phyloP scores from a whole-genome alignment of 2,329 filamentous ascomycete genomes.

The Hymenoscyphus linearis region DNA sequence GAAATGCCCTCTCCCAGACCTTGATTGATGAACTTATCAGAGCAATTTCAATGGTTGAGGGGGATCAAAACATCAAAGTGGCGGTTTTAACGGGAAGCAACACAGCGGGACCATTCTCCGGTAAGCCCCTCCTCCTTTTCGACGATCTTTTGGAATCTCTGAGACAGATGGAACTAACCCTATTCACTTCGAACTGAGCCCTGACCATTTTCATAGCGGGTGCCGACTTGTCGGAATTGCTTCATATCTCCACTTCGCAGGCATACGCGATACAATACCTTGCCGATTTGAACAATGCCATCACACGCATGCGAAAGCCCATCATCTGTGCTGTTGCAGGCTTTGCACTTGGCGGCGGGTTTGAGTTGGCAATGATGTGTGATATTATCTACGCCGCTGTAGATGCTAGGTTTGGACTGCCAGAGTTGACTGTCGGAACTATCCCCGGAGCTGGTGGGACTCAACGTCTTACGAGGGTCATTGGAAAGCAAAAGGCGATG shows the following conservation, averaged over 20 bases:
- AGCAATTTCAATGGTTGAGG: constrained; percentile 37
- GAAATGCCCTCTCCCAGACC: constrained; percentile 50
- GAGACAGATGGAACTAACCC: background rate
- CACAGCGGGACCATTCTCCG: constrained; percentile 13
- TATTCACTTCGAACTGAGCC: background rate
- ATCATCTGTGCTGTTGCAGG: constrained; percentile 46
- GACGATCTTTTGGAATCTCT: background rate
- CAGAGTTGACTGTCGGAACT: constrained; percentile 31
- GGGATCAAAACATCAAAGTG: constrained; percentile 47
- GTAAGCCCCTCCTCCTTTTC: constrained; percentile 2
- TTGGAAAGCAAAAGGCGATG: constrained; percentile 35
- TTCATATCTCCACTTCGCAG: constrained; percentile 26
- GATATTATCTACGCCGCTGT: constrained; percentile 34
- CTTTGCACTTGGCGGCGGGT: constrained; percentile 46
- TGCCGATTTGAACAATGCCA: constrained; percentile 38
- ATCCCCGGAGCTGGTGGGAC: constrained; percentile 32
- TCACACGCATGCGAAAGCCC: constrained; percentile 40
- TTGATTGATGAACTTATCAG: constrained; percentile 12
- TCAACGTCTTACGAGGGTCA: constrained; percentile 31
- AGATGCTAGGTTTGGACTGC: constrained; percentile 30
- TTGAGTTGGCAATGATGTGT: constrained; percentile 42
- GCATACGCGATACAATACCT: constrained; percentile 31
- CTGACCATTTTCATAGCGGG: constrained; percentile 14
- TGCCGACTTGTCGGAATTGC: constrained; percentile 35
- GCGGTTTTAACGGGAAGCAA: constrained; percentile 45